Base-by-base conservation (phyloP, 2,329 filamentous ascomycete genomes). In the Diaporthe sp. region DNA sequence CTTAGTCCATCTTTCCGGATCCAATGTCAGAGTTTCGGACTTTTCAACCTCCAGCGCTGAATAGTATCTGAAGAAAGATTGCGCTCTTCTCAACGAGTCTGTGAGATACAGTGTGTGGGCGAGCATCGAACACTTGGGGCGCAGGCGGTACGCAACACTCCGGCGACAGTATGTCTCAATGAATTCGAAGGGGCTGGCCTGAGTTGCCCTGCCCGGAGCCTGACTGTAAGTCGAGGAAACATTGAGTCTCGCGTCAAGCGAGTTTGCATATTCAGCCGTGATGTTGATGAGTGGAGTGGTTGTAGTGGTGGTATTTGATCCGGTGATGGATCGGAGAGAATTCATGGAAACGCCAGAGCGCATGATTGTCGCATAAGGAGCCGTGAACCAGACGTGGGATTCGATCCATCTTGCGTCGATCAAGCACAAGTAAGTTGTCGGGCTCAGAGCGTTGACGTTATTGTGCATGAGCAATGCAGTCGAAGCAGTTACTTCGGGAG, bases 331-430 rank as follows among this genome's bases (percentile, higher is more conserved):
- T 22, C 9, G 40, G 10, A 66, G 17, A 3, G 40, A 33, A 1
- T 66, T 42, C 60, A 66, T 4, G 2, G 60, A 17, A 0, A 25
- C 13, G 17, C 40, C 60, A 0, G 60, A 66, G 0, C 6, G 40
- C 60, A 66, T 66, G 10, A 66, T 5, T 5, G 60, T 35, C 28
- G 60, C 40, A 25, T 50, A 66, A 4, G 60, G 60, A 0, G 60
- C 40, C 9, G 42, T 66, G 28, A 1, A 47, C 60, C 60, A 66
- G 1, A 50, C 40, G 0, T 50, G 17, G 19, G 60, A 47, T 3
- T 47, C 28, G 2, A 66, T 50, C 60, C 60, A 66, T 17, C 60
- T 35, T n/a, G 60, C 60, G 6, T 66, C 60, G n/a, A 66, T 42
- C 7, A 66, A 13, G 17, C 60, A 66, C 0, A 66, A 10, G 25